Conservation (phyloP, 108 stramenopile species). For the Cylindrotheca fusiformis region DNA sequence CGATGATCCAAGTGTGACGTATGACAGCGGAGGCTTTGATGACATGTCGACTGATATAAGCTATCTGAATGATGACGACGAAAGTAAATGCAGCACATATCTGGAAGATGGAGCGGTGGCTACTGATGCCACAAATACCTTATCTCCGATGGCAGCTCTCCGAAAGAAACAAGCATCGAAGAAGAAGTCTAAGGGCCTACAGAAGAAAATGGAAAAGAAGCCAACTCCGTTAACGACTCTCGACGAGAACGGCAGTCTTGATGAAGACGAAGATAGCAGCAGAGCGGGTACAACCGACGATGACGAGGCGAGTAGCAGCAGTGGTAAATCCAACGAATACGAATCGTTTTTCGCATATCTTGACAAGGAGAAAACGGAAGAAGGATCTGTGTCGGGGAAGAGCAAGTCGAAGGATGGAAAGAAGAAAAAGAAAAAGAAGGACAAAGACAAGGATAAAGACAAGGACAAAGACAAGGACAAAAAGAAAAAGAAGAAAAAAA, state of each 20-base stretch:
- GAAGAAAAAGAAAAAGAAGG: neutral
- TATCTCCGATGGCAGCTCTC: neutral
- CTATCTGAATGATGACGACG: too few relatives aligned
- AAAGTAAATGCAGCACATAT: neutral
- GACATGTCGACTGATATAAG: neutral
- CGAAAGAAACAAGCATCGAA: neutral
- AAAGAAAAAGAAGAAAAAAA: neutral
- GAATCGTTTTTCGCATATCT: neutral
- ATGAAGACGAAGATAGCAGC: neutral
- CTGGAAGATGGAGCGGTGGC: neutral
- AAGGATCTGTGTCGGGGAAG: neutral
- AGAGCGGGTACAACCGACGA: neutral
- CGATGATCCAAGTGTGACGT: neutral
- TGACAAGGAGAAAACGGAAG: constrained; percentile 1
- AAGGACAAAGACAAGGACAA: neutral
- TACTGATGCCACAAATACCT: neutral
- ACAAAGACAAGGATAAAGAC: neutral
- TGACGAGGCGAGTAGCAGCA: too few relatives aligned
- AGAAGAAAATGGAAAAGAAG: neutral
- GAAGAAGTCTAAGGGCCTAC: neutral
- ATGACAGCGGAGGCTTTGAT: neutral
- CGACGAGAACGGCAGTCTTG: neutral
- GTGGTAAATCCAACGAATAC: neutral
- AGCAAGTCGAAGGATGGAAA: neutral
- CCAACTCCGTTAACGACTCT: neutral